phyloP scores from a whole-genome alignment of 306 rosid species.

The Leucaena leucocephala region DNA sequence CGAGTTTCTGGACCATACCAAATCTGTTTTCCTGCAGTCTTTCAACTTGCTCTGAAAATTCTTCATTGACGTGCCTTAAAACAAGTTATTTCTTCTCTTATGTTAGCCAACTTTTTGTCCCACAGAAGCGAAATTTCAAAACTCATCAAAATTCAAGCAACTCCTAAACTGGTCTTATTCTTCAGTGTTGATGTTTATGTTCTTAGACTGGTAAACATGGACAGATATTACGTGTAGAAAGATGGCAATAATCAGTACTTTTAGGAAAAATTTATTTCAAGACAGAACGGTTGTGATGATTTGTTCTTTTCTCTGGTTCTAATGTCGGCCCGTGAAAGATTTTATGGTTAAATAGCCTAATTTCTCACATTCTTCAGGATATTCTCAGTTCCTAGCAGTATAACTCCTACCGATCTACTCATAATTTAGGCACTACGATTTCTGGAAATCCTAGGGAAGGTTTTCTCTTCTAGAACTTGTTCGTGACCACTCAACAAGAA shows the following conservation, averaged over 20 bases:
- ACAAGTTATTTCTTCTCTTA: not conserved
- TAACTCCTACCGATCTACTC: not conserved
- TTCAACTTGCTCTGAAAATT: slow-evolving; percentile 43
- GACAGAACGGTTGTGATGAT: not conserved
- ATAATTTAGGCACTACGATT: too few relatives aligned
- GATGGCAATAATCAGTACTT: too few relatives aligned
- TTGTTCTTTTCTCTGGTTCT: not conserved
- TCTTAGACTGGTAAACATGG: not conserved
- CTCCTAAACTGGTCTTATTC: not conserved
- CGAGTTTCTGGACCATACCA: slow-evolving; percentile 52
- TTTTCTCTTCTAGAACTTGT: not conserved
- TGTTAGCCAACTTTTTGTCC: slow-evolving; percentile 17
- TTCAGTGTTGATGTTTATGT: not conserved
- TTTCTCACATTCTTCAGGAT: not conserved
- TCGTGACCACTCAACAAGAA: not conserved
- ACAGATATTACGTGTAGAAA: too few relatives aligned
- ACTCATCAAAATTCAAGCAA: not conserved
- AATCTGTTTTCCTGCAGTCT: slow-evolving; percentile 41
- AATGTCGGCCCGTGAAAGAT: not conserved
- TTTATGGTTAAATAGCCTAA: not conserved
- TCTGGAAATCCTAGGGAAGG: not conserved
- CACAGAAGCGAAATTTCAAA: slow-evolving; percentile 11
- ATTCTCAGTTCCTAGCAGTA: not conserved
- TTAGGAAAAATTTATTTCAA: too few relatives aligned
- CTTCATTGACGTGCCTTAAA: slow-evolving; percentile 42